phyloP scores from a whole-genome alignment of 495 filamentous ascomycete species.

The Neurospora discreta region DNA sequence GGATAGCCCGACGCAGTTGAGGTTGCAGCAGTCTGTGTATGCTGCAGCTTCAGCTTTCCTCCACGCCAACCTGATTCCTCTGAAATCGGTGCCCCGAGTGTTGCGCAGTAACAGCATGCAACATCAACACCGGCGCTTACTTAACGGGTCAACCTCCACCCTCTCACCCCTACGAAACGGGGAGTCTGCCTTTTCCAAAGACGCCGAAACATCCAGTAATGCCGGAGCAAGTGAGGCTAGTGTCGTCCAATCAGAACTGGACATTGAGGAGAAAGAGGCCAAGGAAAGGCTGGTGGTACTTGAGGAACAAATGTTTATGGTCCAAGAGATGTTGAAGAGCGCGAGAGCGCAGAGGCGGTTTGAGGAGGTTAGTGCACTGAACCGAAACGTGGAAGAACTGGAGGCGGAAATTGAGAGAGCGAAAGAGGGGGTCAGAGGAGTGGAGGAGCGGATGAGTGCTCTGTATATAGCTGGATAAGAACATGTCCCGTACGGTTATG shows the following conservation, averaged over 20 bases:
- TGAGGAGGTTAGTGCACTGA: slow-evolving; percentile 76
- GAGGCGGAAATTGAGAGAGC: slow-evolving; percentile 69
- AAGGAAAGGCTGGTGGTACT: slow-evolving; percentile 78
- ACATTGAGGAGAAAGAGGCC: slow-evolving; percentile 78
- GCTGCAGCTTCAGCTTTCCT: slow-evolving; percentile 75
- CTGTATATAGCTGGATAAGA: slow-evolving; percentile 23
- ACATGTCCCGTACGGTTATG: background rate
- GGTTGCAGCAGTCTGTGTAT: slow-evolving; percentile 76
- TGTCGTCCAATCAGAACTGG: slow-evolving; percentile 58
- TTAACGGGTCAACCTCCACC: slow-evolving; percentile 11
- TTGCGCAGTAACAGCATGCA: slow-evolving; percentile 51
- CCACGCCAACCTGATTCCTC: slow-evolving; percentile 82
- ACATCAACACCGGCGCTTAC: slow-evolving; percentile 26
- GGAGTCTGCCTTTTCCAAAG: slow-evolving; percentile 33
- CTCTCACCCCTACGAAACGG: slow-evolving; percentile 32
- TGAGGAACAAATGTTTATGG: slow-evolving; percentile 90
- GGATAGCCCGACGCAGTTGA: slow-evolving; percentile 58
- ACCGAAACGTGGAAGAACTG: slow-evolving; percentile 74
- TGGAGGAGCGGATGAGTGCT: slow-evolving; percentile 44
- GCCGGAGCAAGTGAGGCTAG: slow-evolving; percentile 41
- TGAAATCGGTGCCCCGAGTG: slow-evolving; percentile 76
- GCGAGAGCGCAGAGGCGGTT: slow-evolving; percentile 74
- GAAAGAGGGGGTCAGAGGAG: slow-evolving; percentile 37
- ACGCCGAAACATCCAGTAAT: slow-evolving; percentile 49
- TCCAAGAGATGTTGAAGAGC: slow-evolving; percentile 75